These are phyloP conservation scores for Candida verbasci DNA, from an alignment of 805 yeast species.

Conservation along the genomic window DNA sequence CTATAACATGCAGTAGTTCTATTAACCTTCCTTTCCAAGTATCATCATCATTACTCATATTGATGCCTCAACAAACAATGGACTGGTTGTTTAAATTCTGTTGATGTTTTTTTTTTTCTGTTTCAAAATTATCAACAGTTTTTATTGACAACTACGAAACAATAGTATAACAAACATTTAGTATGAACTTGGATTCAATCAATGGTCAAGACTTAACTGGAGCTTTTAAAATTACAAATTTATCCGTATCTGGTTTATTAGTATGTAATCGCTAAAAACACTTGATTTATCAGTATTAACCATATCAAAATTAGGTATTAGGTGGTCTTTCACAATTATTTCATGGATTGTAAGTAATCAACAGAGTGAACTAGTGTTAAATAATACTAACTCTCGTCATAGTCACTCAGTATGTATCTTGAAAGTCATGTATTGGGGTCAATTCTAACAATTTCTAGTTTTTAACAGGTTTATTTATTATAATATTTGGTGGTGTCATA, in stretches of 20 bases:
- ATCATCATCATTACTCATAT: conserved; percentile 4
- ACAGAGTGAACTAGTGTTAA: no score
- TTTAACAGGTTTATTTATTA: conserved; percentile 54
- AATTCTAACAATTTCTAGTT: conserved; percentile 35
- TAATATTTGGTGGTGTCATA: conserved; percentile 50
- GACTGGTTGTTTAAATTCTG: background rate
- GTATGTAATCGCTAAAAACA: conserved; percentile 42
- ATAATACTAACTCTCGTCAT: conserved; percentile 19
- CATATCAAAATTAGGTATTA: conserved; percentile 27
- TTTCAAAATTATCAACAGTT: no score
- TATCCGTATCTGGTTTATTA: conserved; percentile 50
- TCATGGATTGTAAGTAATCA: conserved; percentile 44
- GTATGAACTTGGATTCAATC: conserved; percentile 42
- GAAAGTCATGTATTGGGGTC: background rate
- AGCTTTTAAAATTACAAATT: conserved; percentile 48
- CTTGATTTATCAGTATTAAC: conserved; percentile 7
- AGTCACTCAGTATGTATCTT: conserved; percentile 31
- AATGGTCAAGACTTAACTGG: conserved; percentile 41
- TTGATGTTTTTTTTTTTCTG: background rate
- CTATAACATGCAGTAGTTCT: conserved; percentile 8
- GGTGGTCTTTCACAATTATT: conserved; percentile 49
- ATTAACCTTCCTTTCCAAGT: conserved; percentile 9
- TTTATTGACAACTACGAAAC: background rate
- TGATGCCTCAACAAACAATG: background rate
- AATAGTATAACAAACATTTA: background rate